Percentiles rank a stretch among this genome's conserved stretches.
phyloP scores from a whole-genome alignment of 441 rosid genomes.

The Gossypium aridum region DNA sequence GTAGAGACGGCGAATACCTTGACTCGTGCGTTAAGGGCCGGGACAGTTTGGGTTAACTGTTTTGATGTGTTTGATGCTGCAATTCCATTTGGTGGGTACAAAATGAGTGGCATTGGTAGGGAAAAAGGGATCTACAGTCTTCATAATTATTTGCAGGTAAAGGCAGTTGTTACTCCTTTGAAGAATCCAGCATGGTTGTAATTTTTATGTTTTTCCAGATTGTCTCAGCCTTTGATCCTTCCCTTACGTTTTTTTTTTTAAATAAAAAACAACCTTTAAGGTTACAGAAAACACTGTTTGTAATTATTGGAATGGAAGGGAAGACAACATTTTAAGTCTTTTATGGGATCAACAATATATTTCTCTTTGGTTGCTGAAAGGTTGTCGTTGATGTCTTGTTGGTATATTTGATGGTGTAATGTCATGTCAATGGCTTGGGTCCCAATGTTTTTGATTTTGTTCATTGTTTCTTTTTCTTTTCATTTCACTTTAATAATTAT shows the following conservation, averaged over 20 bases:
- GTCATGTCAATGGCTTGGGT: too few species aligned
- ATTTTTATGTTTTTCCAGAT: not conserved
- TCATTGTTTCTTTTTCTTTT: too few species aligned
- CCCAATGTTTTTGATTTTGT: too few species aligned
- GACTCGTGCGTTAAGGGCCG: conserved; percentile 59
- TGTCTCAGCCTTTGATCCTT: not conserved
- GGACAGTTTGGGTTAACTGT: conserved; percentile 87
- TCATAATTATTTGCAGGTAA: conserved; percentile 72
- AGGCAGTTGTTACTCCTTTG: conserved; percentile 72
- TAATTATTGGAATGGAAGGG: not conserved
- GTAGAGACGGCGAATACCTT: conserved; percentile 59
- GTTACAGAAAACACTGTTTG: not conserved
- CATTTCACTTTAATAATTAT: too few species aligned
- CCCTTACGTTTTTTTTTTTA: not conserved
- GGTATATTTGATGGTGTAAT: too few species aligned
- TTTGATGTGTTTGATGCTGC: conserved; percentile 82
- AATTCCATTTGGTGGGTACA: conserved; percentile 86
- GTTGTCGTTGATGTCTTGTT: not conserved
- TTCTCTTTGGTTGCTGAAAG: not conserved
- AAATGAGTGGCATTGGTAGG: conserved; percentile 86
- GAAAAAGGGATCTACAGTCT: conserved; percentile 87
- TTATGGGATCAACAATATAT: not conserved
- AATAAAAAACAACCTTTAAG: too few species aligned
- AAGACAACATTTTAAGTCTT: not conserved
- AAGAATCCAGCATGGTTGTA: conserved; percentile 76